These are phyloP conservation scores for Coemansia sp. DNA, from an alignment of 192 early-diverging fungal genomes.

Conservation along the genomic window DNA sequence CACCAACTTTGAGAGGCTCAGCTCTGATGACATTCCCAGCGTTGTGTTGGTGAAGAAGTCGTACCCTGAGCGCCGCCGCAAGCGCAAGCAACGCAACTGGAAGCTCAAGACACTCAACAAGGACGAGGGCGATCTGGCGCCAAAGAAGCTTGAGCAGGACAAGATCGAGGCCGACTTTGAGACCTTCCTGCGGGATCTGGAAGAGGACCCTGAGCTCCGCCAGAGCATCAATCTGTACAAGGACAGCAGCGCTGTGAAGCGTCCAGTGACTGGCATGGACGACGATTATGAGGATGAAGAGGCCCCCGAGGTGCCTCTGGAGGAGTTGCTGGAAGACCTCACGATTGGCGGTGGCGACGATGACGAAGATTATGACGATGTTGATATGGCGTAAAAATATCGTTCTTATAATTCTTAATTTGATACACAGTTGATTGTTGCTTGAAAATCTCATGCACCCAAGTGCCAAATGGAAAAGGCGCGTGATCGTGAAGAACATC, in stretches of 20 bases:
- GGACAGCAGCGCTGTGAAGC: conserved; percentile 16
- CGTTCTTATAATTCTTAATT: neutral
- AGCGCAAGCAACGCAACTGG: conserved; percentile 86
- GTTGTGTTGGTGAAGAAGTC: conserved; percentile 91
- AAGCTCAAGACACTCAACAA: conserved; percentile 85
- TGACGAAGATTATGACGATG: conserved; percentile 26
- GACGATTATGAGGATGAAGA: conserved; percentile 60
- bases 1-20: conserved; percentile 72
- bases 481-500: neutral
- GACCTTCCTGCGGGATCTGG: conserved; percentile 94
- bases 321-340: conserved; percentile 93
- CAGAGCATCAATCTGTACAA: conserved; percentile 96
- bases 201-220: conserved; percentile 97
- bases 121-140: conserved; percentile 83
- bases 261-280: conserved; percentile 33
- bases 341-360: conserved; percentile 67
- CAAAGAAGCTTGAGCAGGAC: conserved; percentile 75
- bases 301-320: conserved; percentile 90
- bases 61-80: conserved; percentile 87
- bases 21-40: conserved; percentile 74
- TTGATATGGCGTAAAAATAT: conserved; percentile 28
- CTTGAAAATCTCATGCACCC: neutral
- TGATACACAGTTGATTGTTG: neutral
- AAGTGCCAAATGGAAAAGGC: neutral
- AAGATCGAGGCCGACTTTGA: conserved; percentile 89